phyloP scores from a whole-genome alignment of 768 basidiomycete species.

The Amanita molliuscula region DNA sequence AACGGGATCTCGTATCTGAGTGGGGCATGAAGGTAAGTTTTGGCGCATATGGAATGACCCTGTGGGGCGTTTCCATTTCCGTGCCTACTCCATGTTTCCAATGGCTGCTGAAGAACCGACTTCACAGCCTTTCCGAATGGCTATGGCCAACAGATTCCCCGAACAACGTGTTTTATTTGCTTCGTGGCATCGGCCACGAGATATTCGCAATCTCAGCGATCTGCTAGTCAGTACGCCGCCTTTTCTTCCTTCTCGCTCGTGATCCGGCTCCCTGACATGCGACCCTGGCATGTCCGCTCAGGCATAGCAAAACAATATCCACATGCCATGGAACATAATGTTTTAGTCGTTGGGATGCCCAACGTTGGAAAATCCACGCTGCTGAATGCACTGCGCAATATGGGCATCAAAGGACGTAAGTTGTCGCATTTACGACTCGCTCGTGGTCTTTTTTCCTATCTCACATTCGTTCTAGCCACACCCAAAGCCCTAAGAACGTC shows the following conservation, averaged over 20 bases:
- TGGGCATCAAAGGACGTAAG: constrained; percentile 82
- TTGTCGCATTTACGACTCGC: constrained; percentile 12
- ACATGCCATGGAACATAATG: constrained; percentile 69
- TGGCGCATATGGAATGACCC: neutral
- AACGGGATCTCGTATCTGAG: constrained; percentile 81
- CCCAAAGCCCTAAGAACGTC: constrained; percentile 89
- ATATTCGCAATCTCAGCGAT: constrained; percentile 54
- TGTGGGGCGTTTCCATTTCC: neutral
- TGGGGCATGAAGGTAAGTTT: constrained; percentile 76
- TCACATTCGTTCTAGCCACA: constrained; percentile 33
- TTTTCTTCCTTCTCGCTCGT: constrained; percentile 6
- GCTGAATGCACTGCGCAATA: constrained; percentile 79
- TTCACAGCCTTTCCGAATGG: constrained; percentile 58
- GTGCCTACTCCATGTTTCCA: neutral
- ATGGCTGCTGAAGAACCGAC: neutral
- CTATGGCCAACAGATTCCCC: constrained; percentile 63
- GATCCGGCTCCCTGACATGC: neutral
- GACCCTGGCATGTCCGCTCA: constrained; percentile 17
- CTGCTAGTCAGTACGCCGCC: constrained; percentile 62
- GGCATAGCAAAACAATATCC: constrained; percentile 62
- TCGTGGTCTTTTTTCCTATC: constrained; percentile 3
- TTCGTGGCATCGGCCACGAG: constrained; percentile 56
- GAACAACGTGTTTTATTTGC: constrained; percentile 62
- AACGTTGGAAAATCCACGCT: constrained; percentile 97
- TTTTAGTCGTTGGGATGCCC: constrained; percentile 96